Evolutionary conservation across 2,329 filamentous ascomycete species (phyloP).

Genomic region (Aspergillus felis): DNA sequence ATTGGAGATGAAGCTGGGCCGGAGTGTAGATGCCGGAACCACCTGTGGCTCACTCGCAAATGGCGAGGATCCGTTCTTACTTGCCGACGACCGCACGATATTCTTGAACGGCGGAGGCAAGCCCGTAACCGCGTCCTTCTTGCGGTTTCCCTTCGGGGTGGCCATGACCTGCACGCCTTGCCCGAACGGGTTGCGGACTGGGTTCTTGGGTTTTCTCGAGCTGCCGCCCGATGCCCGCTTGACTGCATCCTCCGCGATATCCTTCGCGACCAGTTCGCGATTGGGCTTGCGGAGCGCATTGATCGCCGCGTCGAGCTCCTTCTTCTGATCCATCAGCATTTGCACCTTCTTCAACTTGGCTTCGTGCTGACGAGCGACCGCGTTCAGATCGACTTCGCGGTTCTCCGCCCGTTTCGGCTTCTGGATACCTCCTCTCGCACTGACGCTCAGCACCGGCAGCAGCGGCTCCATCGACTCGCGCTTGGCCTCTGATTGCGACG

Average conservation of each 20-base stretch:
- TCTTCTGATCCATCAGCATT: constrained; percentile 44
- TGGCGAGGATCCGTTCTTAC: constrained; percentile 22
- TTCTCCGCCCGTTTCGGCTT: constrained; percentile 44
- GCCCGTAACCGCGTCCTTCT: constrained; percentile 26
- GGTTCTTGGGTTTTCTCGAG: constrained; percentile 39
- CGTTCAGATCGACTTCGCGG: constrained; percentile 47
- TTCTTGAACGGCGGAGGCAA: constrained; percentile 25
- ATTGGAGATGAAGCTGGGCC: constrained; percentile 26
- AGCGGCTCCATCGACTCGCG: constrained; percentile 41
- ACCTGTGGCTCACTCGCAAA: constrained; percentile 27
- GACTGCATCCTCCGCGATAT: constrained; percentile 42
- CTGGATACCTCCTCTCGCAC: constrained; percentile 42
- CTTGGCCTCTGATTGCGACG: constrained; percentile 36
- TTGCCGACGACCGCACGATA: constrained; percentile 27
- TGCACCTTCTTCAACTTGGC: constrained; percentile 45
- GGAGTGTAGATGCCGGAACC: constrained; percentile 30
- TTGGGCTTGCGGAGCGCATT: constrained; percentile 46
- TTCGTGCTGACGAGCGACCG: constrained; percentile 43
- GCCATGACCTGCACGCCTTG: constrained; percentile 48
- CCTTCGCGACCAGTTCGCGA: constrained; percentile 42
- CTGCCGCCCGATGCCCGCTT: constrained; percentile 29
- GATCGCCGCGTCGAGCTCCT: constrained; percentile 48
- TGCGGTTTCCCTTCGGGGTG: constrained; percentile 41
- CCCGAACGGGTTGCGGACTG: constrained; percentile 37
- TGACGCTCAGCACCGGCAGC: constrained; percentile 32